These are phyloP conservation scores for Asclepias syriaca DNA, from an alignment of 257 asterid species.

Conservation along the genomic window DNA sequence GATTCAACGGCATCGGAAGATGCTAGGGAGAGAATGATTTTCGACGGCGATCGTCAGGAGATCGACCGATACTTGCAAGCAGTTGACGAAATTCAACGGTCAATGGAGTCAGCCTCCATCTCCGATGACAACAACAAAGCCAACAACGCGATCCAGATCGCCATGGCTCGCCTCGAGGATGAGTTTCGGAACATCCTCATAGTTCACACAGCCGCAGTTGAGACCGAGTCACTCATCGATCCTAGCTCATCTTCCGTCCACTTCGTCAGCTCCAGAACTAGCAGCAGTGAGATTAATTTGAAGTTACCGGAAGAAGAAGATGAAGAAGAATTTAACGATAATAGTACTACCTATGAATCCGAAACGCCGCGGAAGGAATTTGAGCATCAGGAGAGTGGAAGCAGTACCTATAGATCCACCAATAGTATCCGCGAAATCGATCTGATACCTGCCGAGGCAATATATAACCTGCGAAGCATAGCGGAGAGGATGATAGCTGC, in stretches of 20 bases:
- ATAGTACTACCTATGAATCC: background rate
- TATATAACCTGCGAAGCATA: constrained; percentile 67
- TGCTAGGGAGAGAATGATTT: constrained; percentile 69
- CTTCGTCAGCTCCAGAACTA: constrained; percentile 4
- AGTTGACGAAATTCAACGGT: constrained; percentile 72
- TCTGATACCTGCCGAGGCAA: constrained; percentile 63
- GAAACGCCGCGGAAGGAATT: constrained; percentile 33
- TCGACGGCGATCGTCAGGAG: constrained; percentile 66
- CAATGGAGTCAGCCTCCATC: constrained; percentile 32
- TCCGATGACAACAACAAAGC: constrained; percentile 37
- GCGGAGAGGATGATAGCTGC: constrained; percentile 79
- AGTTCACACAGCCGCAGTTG: constrained; percentile 55
- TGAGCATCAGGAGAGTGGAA: constrained; percentile 64
- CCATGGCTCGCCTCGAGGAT: constrained; percentile 95
- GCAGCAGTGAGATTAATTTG: constrained; percentile 30
- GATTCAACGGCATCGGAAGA: constrained; percentile 77
- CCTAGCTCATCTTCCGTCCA: constrained; percentile 16
- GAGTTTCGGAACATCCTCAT: constrained; percentile 82
- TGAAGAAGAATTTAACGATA: constrained; percentile 33
- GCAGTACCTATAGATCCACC: constrained; percentile 43
- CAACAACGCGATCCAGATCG: constrained; percentile 66
- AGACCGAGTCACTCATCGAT: constrained; percentile 50
- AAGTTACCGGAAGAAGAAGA: constrained; percentile 32
- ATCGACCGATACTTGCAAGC: constrained; percentile 74
- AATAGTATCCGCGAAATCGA: constrained; percentile 68